phyloP scores from a whole-genome alignment of 1,284 basidiomycete genomes.

The Tylopilus sp. region DNA sequence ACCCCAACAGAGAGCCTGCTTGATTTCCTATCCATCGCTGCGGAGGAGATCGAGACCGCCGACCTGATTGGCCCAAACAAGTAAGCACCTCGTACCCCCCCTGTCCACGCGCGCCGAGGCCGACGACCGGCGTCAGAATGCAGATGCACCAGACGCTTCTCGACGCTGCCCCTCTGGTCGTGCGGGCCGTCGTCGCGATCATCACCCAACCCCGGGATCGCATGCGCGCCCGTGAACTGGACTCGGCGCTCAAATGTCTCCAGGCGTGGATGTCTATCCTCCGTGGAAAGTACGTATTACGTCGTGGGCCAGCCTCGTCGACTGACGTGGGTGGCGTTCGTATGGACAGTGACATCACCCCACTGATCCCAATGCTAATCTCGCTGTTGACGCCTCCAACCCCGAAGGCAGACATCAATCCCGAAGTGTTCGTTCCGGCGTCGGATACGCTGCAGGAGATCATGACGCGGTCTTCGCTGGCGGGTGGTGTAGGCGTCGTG shows the following conservation, averaged over 20 bases:
- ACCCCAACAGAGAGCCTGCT: constrained; percentile 55
- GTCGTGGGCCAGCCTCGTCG: not conserved
- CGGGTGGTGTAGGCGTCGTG: constrained; percentile 65
- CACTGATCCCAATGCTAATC: constrained; percentile 59
- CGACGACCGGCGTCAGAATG: constrained; percentile 38
- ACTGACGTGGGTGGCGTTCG: not conserved
- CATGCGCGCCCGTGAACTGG: constrained; percentile 42
- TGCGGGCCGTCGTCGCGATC: constrained; percentile 56
- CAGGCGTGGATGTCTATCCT: constrained; percentile 76
- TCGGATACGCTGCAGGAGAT: constrained; percentile 75
- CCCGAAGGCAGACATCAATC: constrained; percentile 36
- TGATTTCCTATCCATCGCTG: constrained; percentile 78
- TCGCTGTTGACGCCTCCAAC: constrained; percentile 49
- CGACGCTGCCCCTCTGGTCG: constrained; percentile 64
- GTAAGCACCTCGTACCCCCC: constrained; percentile 42
- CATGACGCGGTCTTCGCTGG: constrained; percentile 65
- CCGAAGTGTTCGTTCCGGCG: constrained; percentile 54
- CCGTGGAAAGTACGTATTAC: constrained; percentile 53
- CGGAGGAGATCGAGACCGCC: constrained; percentile 72
- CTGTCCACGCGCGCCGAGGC: constrained; percentile 8
- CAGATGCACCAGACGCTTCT: constrained; percentile 60
- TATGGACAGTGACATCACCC: constrained; percentile 52
- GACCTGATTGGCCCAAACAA: constrained; percentile 71
- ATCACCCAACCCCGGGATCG: constrained; percentile 38
- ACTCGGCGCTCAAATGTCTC: constrained; percentile 70